Evolutionary conservation across 306 rosid species (phyloP).

Genomic region (Glycine tomentella): DNA sequence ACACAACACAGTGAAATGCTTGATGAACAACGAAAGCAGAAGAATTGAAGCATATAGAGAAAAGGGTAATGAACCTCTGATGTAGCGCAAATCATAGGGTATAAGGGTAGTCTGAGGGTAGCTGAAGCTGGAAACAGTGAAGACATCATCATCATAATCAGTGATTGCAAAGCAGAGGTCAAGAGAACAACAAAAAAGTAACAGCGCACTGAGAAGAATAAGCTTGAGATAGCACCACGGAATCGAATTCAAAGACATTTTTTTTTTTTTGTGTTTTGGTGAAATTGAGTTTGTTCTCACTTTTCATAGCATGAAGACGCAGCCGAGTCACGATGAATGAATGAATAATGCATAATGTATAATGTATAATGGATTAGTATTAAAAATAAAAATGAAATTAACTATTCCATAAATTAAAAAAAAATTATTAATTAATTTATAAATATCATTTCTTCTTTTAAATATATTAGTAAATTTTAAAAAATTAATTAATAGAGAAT

Average conservation of each 20-base stretch:
- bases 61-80: slow-evolving; percentile 72
- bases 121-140: slow-evolving; percentile 78
- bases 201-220: slow-evolving; percentile 59
- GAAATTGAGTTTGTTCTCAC: slow-evolving; percentile 25
- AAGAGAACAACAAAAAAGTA: slow-evolving; percentile 52
- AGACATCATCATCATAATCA: slow-evolving; percentile 43
- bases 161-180: slow-evolving; percentile 49
- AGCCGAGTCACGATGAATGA: background rate
- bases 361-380: background rate
- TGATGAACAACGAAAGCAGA: slow-evolving; percentile 19
- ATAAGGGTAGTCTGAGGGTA: slow-evolving; percentile 69
- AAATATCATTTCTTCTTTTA: too few species aligned
- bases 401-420: too few species aligned
- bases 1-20: slow-evolving; percentile 6
- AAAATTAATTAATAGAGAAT: too few species aligned
- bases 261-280: slow-evolving; percentile 14
- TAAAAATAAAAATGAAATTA: too few species aligned
- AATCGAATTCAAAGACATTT: slow-evolving; percentile 70
- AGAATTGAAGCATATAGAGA: slow-evolving; percentile 20
- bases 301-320: slow-evolving; percentile 35
- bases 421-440: too few species aligned
- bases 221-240: slow-evolving; percentile 42
- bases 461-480: too few species aligned
- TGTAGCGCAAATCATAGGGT: slow-evolving; percentile 72
- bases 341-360: background rate